Percentiles rank a stretch among this genome's conserved stretches.
phyloP scores from a whole-genome alignment of 768 basidiomycete genomes.

The Lactarius pseudohatsudake region DNA sequence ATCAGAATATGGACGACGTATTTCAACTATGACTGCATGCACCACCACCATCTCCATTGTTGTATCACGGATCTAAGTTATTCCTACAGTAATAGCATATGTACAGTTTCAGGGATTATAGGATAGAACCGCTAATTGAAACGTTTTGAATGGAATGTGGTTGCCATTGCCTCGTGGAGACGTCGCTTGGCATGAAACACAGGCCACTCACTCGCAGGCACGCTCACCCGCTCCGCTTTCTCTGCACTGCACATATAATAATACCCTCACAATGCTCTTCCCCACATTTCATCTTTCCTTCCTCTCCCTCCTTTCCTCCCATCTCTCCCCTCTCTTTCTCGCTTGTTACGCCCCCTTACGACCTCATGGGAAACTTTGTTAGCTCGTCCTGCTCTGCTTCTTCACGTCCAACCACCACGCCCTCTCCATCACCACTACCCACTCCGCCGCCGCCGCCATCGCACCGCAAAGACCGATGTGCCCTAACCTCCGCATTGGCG shows the following conservation, averaged over 20 bases:
- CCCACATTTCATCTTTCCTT: constrained; percentile 14
- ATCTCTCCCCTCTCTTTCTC: background rate
- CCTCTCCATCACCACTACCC: background rate
- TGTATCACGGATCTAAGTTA: constrained; percentile 5
- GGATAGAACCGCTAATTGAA: background rate
- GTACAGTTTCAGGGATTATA: background rate
- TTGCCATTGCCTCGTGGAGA: background rate
- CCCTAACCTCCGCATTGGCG: constrained; percentile 11
- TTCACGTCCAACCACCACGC: constrained; percentile 4
- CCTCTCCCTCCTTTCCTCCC: background rate
- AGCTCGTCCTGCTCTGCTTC: background rate
- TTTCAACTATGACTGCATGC: constrained; percentile 5
- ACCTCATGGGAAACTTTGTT: constrained; percentile 22
- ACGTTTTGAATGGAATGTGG: background rate
- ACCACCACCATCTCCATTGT: too few species aligned
- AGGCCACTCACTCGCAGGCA: background rate
- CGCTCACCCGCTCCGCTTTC: background rate
- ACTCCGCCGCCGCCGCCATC: background rate
- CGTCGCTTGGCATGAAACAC: background rate
- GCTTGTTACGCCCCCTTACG: background rate
- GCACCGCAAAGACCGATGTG: background rate
- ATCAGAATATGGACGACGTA: constrained; percentile 13
- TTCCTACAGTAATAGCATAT: background rate
- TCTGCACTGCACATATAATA: background rate
- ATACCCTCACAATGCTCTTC: constrained; percentile 10